Conservation (phyloP, 768 basidiomycete species). For the Trametes villosa region DNA sequence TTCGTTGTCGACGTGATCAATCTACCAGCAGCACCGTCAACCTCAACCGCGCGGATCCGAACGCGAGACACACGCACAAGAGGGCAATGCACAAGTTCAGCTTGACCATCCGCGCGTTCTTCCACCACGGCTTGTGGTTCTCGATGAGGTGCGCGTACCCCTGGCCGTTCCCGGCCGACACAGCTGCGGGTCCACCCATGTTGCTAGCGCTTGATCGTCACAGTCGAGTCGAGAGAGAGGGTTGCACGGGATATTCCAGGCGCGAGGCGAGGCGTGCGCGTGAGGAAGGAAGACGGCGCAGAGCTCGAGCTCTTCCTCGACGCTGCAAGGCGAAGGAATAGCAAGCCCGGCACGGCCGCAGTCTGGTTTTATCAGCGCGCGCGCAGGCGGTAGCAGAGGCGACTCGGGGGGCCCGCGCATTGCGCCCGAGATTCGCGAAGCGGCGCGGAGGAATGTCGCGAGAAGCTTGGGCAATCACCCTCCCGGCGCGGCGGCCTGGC, state of each 20-base stretch:
- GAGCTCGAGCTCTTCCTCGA: slow-evolving; percentile 3
- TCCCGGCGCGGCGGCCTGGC: no score
- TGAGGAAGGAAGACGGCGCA: slow-evolving; percentile 14
- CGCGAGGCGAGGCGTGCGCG: slow-evolving; percentile 3
- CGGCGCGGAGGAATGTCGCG: slow-evolving; percentile 26
- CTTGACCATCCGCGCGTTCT: slow-evolving; percentile 29
- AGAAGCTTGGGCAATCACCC: slow-evolving; percentile 20
- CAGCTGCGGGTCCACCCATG: slow-evolving; percentile 34
- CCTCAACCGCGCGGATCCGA: not conserved
- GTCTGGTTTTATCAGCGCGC: slow-evolving; percentile 15
- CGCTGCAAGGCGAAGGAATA: slow-evolving; percentile 7
- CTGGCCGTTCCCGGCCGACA: slow-evolving; percentile 19
- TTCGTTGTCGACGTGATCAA: slow-evolving; percentile 43
- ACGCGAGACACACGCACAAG: slow-evolving; percentile 26
- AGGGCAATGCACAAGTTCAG: slow-evolving; percentile 37
- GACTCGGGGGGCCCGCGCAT: slow-evolving; percentile 1
- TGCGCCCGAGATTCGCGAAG: slow-evolving; percentile 21
- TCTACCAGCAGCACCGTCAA: slow-evolving; percentile 19
- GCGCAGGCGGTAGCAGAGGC: no score
- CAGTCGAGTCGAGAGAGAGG: not conserved
- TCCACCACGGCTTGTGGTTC: slow-evolving; percentile 28
- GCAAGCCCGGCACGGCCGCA: slow-evolving; percentile 3
- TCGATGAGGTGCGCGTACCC: slow-evolving; percentile 30
- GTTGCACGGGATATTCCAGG: not conserved
- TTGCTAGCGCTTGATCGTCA: not conserved